Percentiles rank a stretch among this genome's conserved stretches.
Evolutionary conservation across 306 rosid genomes (phyloP).

Genomic region (Cicer judaicum): DNA sequence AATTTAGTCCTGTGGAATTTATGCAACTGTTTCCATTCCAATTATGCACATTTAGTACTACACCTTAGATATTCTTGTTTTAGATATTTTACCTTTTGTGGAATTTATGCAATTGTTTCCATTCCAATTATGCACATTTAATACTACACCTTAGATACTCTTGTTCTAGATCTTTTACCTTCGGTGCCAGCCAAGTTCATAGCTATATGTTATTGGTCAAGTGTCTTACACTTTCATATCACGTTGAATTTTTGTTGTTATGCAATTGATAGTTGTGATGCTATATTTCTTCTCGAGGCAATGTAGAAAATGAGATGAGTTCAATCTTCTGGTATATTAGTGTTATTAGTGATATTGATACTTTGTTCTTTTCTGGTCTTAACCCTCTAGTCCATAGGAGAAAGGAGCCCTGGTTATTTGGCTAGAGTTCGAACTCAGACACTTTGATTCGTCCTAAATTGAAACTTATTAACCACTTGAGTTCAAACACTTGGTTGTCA

Average conservation of each 20-base stretch:
- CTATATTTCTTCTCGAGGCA: slow-evolving; percentile 3
- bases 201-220: not conserved
- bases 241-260: slow-evolving; percentile 26
- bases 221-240: not conserved
- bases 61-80: not conserved
- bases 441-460: no score
- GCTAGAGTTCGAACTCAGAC: no score
- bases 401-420: no score
- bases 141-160: not conserved
- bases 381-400: no score
- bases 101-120: not conserved
- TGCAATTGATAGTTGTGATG: slow-evolving; percentile 8
- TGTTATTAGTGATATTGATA: not conserved
- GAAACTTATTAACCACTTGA: no score
- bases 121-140: not conserved
- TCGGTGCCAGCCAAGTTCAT: slow-evolving; percentile 14
- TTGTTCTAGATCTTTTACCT: slow-evolving; percentile 29
- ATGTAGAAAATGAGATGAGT: slow-evolving; percentile 2
- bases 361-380: not conserved
- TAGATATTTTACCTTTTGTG: slow-evolving; percentile 1
- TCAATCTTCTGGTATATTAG: slow-evolving; percentile 14
- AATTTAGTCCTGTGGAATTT: not conserved
- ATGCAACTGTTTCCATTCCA: not conserved
- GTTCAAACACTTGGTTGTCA: not conserved
- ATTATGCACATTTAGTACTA: slow-evolving; percentile 6